phyloP scores from a whole-genome alignment of 768 basidiomycete species.

The Serendipita sp. region DNA sequence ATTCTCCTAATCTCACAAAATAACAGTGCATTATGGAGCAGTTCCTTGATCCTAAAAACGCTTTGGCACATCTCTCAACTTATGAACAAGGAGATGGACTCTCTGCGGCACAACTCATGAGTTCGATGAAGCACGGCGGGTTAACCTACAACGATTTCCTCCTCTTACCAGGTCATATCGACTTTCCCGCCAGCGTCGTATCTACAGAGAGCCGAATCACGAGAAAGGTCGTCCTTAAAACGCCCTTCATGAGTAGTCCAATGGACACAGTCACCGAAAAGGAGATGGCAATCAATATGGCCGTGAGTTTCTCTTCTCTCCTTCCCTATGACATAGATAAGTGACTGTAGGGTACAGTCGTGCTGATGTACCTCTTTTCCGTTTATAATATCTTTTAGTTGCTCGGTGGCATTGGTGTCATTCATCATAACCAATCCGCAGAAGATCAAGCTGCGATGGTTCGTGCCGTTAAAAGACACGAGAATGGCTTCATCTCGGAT shows the following conservation, averaged over 20 bases:
- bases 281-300: slow-evolving; percentile 85
- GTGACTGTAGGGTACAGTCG: neutral
- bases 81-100: slow-evolving; percentile 72
- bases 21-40: neutral
- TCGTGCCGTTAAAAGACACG: slow-evolving; percentile 91
- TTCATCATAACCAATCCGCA: slow-evolving; percentile 86
- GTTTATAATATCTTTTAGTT: slow-evolving; percentile 29
- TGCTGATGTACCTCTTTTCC: slow-evolving; percentile 7
- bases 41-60: slow-evolving; percentile 52
- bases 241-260: slow-evolving; percentile 92
- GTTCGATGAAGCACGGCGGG: slow-evolving; percentile 71
- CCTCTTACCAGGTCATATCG: slow-evolving; percentile 85
- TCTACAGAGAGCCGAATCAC: slow-evolving; percentile 75
- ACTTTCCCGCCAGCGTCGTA: slow-evolving; percentile 74
- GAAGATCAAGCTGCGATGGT: slow-evolving; percentile 92
- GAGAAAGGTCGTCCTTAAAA: slow-evolving; percentile 79
- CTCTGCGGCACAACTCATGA: slow-evolving; percentile 70
- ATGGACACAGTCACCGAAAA: slow-evolving; percentile 99
- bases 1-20: too few species aligned
- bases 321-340: slow-evolving; percentile 8
- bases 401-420: slow-evolving; percentile 92
- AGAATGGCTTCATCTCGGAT: slow-evolving; percentile 96
- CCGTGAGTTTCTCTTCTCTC: slow-evolving; percentile 35
- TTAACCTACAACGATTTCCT: slow-evolving; percentile 98
- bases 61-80: slow-evolving; percentile 55